Conservation (phyloP, 768 basidiomycete species). For the Tulasnella sp. region DNA sequence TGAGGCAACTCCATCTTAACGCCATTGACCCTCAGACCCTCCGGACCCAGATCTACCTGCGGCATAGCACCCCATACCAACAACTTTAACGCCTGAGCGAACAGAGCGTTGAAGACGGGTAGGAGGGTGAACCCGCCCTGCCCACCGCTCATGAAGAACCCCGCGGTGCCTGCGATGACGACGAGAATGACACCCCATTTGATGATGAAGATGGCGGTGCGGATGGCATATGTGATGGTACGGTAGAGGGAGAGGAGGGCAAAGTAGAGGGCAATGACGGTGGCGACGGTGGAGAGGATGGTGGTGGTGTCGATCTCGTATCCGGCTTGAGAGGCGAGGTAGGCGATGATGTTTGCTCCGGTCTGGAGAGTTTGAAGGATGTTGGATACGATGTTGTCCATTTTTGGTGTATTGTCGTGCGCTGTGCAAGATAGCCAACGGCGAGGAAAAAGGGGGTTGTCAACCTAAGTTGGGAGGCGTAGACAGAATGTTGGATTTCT, state of each 20-base stretch:
- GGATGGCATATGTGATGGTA: slow-evolving; percentile 63
- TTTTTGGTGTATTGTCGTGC: not conserved
- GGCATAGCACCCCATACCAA: slow-evolving; percentile 3
- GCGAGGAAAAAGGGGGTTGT: not conserved
- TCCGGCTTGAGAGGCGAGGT: not conserved
- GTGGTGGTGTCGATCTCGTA: slow-evolving; percentile 23
- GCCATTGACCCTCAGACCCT: slow-evolving; percentile 26
- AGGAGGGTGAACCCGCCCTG: slow-evolving; percentile 2
- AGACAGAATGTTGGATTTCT: too few species aligned
- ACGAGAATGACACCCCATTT: slow-evolving; percentile 65
- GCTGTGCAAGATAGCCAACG: not conserved
- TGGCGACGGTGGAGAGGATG: slow-evolving; percentile 43
- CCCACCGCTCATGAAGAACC: slow-evolving; percentile 14
- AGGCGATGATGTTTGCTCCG: not conserved
- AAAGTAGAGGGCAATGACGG: slow-evolving; percentile 59
- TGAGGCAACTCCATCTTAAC: slow-evolving; percentile 28
- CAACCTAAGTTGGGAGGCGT: not conserved
- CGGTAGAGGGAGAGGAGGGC: slow-evolving; percentile 68
- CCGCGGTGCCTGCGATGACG: slow-evolving; percentile 27
- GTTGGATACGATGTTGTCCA: not conserved
- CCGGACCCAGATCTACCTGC: slow-evolving; percentile 8
- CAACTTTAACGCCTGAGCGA: not conserved
- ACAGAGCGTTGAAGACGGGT: not conserved
- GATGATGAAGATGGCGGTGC: slow-evolving; percentile 52
- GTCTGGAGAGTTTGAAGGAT: not conserved